phyloP scores from a whole-genome alignment of 768 basidiomycete species.

The Tephrocybe sp. region DNA sequence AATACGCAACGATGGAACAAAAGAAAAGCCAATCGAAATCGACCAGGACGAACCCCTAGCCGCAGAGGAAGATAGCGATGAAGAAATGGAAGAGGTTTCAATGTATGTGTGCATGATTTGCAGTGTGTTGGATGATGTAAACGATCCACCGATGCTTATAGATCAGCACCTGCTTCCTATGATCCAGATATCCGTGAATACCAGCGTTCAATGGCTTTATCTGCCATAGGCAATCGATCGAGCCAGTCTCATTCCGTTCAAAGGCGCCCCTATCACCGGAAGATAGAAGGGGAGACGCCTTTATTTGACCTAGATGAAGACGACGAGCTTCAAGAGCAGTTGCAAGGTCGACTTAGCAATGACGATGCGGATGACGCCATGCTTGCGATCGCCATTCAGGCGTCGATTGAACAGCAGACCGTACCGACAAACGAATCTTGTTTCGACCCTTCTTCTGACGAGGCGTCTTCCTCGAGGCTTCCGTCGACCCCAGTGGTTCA shows the following conservation, averaged over 20 bases:
- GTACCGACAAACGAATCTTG: not conserved
- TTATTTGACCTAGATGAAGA: conserved; percentile 55
- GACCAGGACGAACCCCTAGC: conserved; percentile 53
- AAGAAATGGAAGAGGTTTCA: conserved; percentile 79
- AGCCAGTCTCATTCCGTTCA: conserved; percentile 32
- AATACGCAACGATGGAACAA: conserved; percentile 82
- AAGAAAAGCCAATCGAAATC: conserved; percentile 81
- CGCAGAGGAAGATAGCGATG: conserved; percentile 37
- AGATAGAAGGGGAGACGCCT: conserved; percentile 31
- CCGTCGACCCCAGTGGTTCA: not conserved
- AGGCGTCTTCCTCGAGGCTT: conserved; percentile 11
- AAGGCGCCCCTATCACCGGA: conserved; percentile 31
- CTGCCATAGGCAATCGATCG: conserved; percentile 51
- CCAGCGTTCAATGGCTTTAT: conserved; percentile 57
- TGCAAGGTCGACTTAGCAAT: not conserved
- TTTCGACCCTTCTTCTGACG: not conserved
- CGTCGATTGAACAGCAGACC: conserved; percentile 46
- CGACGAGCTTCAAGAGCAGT: conserved; percentile 27
- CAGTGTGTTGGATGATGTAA: not conserved
- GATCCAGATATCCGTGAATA: conserved; percentile 67
- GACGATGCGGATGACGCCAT: conserved; percentile 48
- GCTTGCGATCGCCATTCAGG: conserved; percentile 58
- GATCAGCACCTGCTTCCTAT: conserved; percentile 30
- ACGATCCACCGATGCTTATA: conserved; percentile 13
- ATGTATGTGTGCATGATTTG: conserved; percentile 45